Conservation (phyloP, 768 basidiomycete species). For the Termitomyces heimii region DNA sequence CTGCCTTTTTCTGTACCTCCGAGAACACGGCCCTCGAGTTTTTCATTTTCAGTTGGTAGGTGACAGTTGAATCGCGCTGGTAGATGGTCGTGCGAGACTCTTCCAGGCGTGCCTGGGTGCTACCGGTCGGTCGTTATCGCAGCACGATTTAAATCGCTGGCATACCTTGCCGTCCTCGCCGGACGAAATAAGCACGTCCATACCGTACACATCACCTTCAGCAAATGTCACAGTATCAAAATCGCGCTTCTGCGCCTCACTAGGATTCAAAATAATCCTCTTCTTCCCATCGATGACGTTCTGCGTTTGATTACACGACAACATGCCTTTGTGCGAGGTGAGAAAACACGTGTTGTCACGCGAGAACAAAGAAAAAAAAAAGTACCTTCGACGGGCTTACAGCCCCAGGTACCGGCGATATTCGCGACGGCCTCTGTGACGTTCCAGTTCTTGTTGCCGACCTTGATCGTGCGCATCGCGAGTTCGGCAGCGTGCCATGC, state of each 20-base stretch:
- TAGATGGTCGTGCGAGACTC: constrained; percentile 91
- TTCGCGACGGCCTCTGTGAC: constrained; percentile 84
- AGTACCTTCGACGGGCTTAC: constrained; percentile 97
- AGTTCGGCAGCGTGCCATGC: constrained; percentile 91
- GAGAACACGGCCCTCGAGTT: constrained; percentile 95
- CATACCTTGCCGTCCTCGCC: constrained; percentile 87
- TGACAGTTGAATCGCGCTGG: constrained; percentile 80
- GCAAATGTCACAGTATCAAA: constrained; percentile 82
- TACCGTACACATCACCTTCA: constrained; percentile 92
- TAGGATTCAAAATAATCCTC: constrained; percentile 88
- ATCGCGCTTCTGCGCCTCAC: constrained; percentile 77
- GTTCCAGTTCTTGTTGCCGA: constrained; percentile 92
- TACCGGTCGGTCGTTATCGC: background rate
- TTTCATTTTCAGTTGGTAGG: constrained; percentile 97
- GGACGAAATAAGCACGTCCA: constrained; percentile 86
- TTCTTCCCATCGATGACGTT: constrained; percentile 97
- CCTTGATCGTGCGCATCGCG: constrained; percentile 87
- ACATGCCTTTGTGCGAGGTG: constrained; percentile 59
- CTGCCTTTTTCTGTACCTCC: constrained; percentile 97
- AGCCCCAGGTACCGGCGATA: constrained; percentile 66
- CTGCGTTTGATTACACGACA: constrained; percentile 91
- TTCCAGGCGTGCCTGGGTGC: constrained; percentile 72
- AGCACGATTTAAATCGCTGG: background rate
- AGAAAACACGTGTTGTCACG: background rate
- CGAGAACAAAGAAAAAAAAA: too few relatives aligned